These are phyloP conservation scores for Saprolegnia diclina DNA, from an alignment of 352 stramenopile genomes.

Conservation along the genomic window DNA sequence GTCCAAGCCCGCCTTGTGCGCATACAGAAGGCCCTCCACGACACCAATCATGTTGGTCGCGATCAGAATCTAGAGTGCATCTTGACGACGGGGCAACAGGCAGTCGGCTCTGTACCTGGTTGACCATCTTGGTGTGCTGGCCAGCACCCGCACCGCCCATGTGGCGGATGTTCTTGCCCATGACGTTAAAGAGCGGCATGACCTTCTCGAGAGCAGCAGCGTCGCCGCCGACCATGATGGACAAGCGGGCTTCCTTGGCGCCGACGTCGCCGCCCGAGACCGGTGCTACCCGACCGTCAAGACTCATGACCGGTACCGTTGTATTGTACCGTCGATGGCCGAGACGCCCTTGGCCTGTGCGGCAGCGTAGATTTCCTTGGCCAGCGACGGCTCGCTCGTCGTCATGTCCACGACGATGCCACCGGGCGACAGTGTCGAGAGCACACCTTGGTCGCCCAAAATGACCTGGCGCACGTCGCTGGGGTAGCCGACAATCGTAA, in stretches of 20 bases:
- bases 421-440: conserved; percentile 66
- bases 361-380: conserved; percentile 78
- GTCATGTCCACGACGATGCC: conserved; percentile 89
- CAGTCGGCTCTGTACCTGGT: conserved; percentile 52
- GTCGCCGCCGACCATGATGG: conserved; percentile 89
- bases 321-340: conserved; percentile 46
- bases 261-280: conserved; percentile 86
- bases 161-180: conserved; percentile 87
- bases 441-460: conserved; percentile 52
- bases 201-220: conserved; percentile 69
- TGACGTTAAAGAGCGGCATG: conserved; percentile 82
- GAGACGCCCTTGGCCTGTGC: conserved; percentile 67
- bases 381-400: conserved; percentile 81
- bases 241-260: conserved; percentile 78
- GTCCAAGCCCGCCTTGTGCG: conserved; percentile 80
- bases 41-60: conserved; percentile 86
- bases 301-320: conserved; percentile 20
- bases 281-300: conserved; percentile 32
- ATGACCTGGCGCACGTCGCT: conserved; percentile 76
- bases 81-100: background rate
- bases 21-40: conserved; percentile 84
- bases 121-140: conserved; percentile 91
- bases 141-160: conserved; percentile 78
- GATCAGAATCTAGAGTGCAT: conserved; percentile 49
- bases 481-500: conserved; percentile 86